Evolutionary conservation across 495 filamentous ascomycete species (phyloP), one percentile per base, ranked within the genome.

Genomic region (Penicillium coprophilum): DNA sequence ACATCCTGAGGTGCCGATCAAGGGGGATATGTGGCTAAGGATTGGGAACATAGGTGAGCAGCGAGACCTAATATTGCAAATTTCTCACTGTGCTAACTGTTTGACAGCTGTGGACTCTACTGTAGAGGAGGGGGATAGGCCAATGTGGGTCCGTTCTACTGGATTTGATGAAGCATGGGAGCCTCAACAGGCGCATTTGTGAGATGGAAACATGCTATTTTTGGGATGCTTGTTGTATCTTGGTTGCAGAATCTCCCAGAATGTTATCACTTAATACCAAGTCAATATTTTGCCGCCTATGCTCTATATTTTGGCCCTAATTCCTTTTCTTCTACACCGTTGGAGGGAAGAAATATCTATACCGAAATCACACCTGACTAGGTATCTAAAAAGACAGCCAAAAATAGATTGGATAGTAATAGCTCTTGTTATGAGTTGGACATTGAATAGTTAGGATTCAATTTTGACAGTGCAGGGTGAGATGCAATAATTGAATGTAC

Each of bases 21-120:
- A 82, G 57, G 84, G 82, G 1, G 78, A 83, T 58, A 78, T 85
- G 77, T 96, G 91, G 91, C 67, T 80, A 57, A 84, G 79, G 69
- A 75, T 92, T 61, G 83, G 79, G 24, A 81, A 91, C 68, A 82
- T 70, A 56, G 70, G 68, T 77, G 40, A 58, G 62, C 20, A 28
- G 28, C 21, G 17, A 3, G n/a, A 9, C 2, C 21, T 51, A 13
- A 40, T 13, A 50, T 23, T 24, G 38, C 13, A 20, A 11, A 4
- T 41, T 27, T 11, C 15, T 36, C 15, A 49, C 50, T 24, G 44
- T 28, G 43, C 61, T 64, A 20, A 66, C 47, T 51, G 27, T 43
- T 59, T 32, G 32, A 53, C 27, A 73, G 71, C 63, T 30, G 50
- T 73, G 28, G 73, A 76, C 60, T 72, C 71, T 45, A 70, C 70